Percentiles rank a stretch among this genome's conserved stretches.
Evolutionary conservation across 495 filamentous ascomycete genomes (phyloP).

Genomic region (Hypoxylon intermedium): DNA sequence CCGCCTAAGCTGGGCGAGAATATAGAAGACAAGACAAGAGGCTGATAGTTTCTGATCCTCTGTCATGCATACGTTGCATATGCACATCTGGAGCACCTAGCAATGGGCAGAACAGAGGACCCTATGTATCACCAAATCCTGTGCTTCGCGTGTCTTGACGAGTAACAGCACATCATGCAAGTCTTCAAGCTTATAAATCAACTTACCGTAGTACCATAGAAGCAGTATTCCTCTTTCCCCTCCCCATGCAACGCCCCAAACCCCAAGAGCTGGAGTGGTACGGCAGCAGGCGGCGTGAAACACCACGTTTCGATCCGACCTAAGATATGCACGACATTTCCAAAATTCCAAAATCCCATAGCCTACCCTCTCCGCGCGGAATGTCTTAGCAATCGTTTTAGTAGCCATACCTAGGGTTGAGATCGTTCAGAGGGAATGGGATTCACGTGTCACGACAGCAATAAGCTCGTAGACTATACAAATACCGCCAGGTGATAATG

Average conservation of each 20-base stretch:
- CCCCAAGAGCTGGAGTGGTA: conserved; percentile 13
- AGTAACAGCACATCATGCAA: not conserved
- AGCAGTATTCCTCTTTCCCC: not conserved
- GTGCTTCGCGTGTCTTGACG: not conserved
- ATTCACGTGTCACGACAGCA: conserved; percentile 30
- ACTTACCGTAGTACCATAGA: not conserved
- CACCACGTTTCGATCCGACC: conserved; percentile 39
- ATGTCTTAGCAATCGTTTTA: not conserved
- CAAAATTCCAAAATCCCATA: conserved; percentile 18
- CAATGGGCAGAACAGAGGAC: conserved; percentile 6
- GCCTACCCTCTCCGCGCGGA: not conserved
- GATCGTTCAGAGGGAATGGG: not conserved
- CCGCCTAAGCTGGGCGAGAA: too few relatives aligned
- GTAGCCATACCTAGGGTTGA: conserved; percentile 16
- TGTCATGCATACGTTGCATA: not conserved
- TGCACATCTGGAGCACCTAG: conserved; percentile 5
- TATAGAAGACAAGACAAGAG: too few relatives aligned
- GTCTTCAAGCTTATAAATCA: conserved; percentile 5
- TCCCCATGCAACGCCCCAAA: not conserved
- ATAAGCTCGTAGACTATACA: conserved; percentile 27
- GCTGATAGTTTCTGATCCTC: too few relatives aligned
- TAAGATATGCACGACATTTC: conserved; percentile 24
- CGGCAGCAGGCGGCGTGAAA: conserved; percentile 28
- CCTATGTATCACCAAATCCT: not conserved
- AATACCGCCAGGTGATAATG: conserved; percentile 13